Conservation (phyloP, 345 rosid genomes). For the Salix brachista region DNA sequence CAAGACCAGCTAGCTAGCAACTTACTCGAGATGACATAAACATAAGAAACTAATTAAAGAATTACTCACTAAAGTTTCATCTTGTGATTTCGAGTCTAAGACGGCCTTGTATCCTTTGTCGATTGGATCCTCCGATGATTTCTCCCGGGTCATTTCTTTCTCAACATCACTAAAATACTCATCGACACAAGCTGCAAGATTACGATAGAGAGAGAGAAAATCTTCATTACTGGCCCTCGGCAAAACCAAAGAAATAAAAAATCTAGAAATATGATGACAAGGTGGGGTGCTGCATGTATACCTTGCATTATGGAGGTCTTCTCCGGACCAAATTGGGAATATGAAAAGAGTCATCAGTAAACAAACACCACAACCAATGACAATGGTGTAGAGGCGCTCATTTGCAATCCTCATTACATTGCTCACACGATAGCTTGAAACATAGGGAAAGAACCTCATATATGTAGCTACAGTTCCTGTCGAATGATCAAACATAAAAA, state of each 20-base stretch:
- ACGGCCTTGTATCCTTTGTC: slow-evolving; percentile 63
- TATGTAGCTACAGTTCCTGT: slow-evolving; percentile 73
- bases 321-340: slow-evolving; percentile 86
- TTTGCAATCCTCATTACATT: slow-evolving; percentile 63
- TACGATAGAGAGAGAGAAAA: not conserved
- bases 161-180: slow-evolving; percentile 54
- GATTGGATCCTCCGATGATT: slow-evolving; percentile 51
- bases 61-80: slow-evolving; percentile 59
- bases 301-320: slow-evolving; percentile 85
- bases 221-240: no score
- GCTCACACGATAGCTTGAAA: slow-evolving; percentile 64
- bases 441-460: slow-evolving; percentile 67
- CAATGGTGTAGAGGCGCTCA: slow-evolving; percentile 62
- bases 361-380: slow-evolving; percentile 69
- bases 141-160: slow-evolving; percentile 18
- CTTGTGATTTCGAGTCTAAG: slow-evolving; percentile 70
- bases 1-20: not conserved
- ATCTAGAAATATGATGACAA: no score
- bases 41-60: not conserved
- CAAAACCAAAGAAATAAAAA: no score
- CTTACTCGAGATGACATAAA: not conserved
- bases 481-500: not conserved
- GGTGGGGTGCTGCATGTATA: not conserved
- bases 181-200: slow-evolving; percentile 57
- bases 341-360: slow-evolving; percentile 67